Base-by-base conservation (phyloP, 129 eudicot genomes). In the Flaveria trinervia region DNA sequence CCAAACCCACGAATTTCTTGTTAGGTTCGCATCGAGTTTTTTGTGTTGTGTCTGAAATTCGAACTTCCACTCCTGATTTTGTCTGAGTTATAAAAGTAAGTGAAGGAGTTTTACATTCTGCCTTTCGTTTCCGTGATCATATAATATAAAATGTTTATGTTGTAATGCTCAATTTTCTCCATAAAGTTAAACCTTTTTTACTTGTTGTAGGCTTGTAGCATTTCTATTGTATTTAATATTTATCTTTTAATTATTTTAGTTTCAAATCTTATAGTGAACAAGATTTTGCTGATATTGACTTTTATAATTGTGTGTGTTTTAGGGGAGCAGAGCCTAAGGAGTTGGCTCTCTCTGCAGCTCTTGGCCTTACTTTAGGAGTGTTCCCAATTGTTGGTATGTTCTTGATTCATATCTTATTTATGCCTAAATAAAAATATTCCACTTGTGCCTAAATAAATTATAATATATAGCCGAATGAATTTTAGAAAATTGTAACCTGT, bases 311-410 rank as follows among this genome's bases (percentile, higher is more conserved):
- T 69, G 9, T 28, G 33, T 80, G 75, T 76, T 71, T 62, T 67
- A 93, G 98, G 89, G 98, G 98, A 77, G 86, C 97, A 46, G 97
- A 90, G 82, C 97, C 98, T 16, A 93, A 83, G 85, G 97, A 90
- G 74, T 83, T 93, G 85, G 95, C 98, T 12, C 86, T 93, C 77
- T 93, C 98, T 20, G 85, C 92, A 30, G 92, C 98, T 75, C 90
- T 93, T 68, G 98, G 98, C 22, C 55, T 81, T 77, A 93, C 97
- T 2, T 77, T 91, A 57, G 98, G 98, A 67, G 26, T 91, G 48
- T 93, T 93, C 74, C 98, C 98, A 9, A 89, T 93, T 62, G 89
- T 91, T 81, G 98, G 98, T 93, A 87, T 66, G 82, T 65, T 80
- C 44, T 80, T 56, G 8, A 66, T 74, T 74, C 61, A 57, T 16